A percentile compares a stretch with the other conserved stretches of the same genome.
Evolutionary conservation across 129 eudicot genomes (phyloP).

Genomic region (Helianthus annuus): HanXRQr2.0-SUNRISE NC_035442.2:22890873-22891372

Average conservation of each 20-base stretch:
- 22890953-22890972: constrained; percentile 7
- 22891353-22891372: constrained; percentile 71
- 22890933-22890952: constrained; percentile 7
- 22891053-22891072: constrained; percentile 7
- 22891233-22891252: constrained; percentile 58
- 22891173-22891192: constrained; percentile 59
- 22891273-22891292: constrained; percentile 67
- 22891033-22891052: constrained; percentile 4
- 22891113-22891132: background rate
- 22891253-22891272: constrained; percentile 67
- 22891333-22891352: constrained; percentile 64
- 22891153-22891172: constrained; percentile 51
- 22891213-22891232: constrained; percentile 78
- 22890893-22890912: constrained; percentile 36
- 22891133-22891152: background rate
- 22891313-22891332: constrained; percentile 66
- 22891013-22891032: constrained; percentile 11
- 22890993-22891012: background rate
- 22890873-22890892: constrained; percentile 54
- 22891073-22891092: background rate
- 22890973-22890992: constrained; percentile 1
- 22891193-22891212: constrained; percentile 68
- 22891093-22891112: background rate
- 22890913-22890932: constrained; percentile 10
- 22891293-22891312: constrained; percentile 61